phyloP scores from a whole-genome alignment of 306 rosid species.

The Trifolium subterraneum region DNA sequence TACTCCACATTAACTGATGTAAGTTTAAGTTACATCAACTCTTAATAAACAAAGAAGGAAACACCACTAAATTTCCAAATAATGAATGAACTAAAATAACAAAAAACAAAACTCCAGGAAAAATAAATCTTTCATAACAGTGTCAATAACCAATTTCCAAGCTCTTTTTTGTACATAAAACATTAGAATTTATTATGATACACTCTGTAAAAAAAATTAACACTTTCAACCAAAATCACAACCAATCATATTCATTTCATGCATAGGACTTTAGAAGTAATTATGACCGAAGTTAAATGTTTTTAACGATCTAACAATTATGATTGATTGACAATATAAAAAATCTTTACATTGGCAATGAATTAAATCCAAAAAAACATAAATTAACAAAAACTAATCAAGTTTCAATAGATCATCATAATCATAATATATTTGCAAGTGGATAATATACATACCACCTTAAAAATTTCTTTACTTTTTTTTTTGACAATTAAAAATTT shows the following conservation, averaged over 20 bases:
- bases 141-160: constrained; percentile 20
- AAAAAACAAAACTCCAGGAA: not conserved
- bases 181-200: not conserved
- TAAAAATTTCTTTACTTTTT: constrained; percentile 18
- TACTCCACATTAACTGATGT: constrained; percentile 5
- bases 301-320: not conserved
- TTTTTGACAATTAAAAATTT: constrained; percentile 39
- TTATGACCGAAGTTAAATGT: not conserved
- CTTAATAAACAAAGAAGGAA: constrained; percentile 2
- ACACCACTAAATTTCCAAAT: not conserved
- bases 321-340: not conserved
- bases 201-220: not conserved
- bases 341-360: not conserved
- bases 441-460: not conserved
- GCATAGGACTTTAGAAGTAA: not conserved
- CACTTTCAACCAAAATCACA: not conserved
- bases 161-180: not conserved
- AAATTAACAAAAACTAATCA: constrained; percentile 19
- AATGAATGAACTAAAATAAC: not conserved
- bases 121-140: not conserved
- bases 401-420: constrained; percentile 7
- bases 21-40: not conserved
- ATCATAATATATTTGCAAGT: constrained; percentile 3
- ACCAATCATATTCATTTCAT: not conserved
- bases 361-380: not conserved